Base-by-base conservation (phyloP, 495 filamentous ascomycete genomes). In the Lasiosphaeris hirsuta region DNA sequence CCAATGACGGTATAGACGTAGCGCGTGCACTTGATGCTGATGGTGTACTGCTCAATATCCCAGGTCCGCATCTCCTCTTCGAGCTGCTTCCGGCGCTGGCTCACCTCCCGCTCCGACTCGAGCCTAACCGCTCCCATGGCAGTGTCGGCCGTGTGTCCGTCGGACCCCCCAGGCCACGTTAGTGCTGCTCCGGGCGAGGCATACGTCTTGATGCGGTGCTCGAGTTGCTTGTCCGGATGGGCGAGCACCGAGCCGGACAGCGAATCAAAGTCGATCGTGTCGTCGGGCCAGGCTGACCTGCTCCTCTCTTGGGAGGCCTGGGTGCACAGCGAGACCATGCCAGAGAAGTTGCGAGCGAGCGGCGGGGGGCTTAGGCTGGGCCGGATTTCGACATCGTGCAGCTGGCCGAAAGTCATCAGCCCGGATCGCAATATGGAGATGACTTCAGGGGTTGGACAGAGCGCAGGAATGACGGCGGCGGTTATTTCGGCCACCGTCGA, bases 31-130 rank as follows among this genome's bases (percentile, higher is more conserved):
- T 38, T 33, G 13, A 62, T 37, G 18, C 44, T 17, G 8, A 62
- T 49, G 33, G 42, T 41, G 10, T 45, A 13, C 7, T 62, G 54
- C 3, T 52, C 54, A 19, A 57, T 54, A 34, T 53, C 54, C 59
- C 59, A 62, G 1, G 10, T 13, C 40, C 47, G 47, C 7, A 9
- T 34, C 11, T 50, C 18, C 30, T 35, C 30, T 1, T 4, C 47
- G 23, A n/a, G 47, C 4, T 10, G 33, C 30, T 50, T n/a, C n/a
- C n/a, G n/a, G n/a, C n/a, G n/a, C n/a, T n/a, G n/a, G n/a, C n/a
- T n/a, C n/a, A n/a, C n/a, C n/a, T n/a, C n/a, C n/a, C n/a, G n/a
- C n/a, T n/a, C n/a, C n/a, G n/a, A n/a, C n/a, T n/a, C n/a, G n/a
- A n/a, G n/a, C n/a, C n/a, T n/a, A n/a, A n/a, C n/a, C n/a, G n/a